Conservation (phyloP, 2,329 filamentous ascomycete species). For the Colletotrichum phormii region DNA sequence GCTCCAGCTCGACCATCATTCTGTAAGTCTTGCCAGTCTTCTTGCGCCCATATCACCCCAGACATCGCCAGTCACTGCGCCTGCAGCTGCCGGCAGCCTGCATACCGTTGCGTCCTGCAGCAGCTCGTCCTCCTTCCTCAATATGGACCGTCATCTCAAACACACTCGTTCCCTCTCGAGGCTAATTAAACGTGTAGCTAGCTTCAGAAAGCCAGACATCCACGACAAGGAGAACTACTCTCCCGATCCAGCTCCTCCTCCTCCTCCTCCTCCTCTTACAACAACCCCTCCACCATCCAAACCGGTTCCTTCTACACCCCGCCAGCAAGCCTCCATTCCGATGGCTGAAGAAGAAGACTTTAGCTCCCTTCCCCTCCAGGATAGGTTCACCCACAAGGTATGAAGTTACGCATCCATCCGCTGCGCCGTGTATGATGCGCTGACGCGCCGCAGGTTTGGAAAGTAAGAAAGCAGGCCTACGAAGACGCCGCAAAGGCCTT, state of each 20-base stretch:
- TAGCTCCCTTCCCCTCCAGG: conserved; percentile 79
- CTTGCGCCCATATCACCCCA: conserved; percentile 1
- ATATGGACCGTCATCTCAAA: conserved; percentile 26
- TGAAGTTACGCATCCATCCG: conserved; percentile 23
- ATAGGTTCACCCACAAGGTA: conserved; percentile 87
- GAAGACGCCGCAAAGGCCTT: conserved; percentile 93
- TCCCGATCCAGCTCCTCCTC: background rate
- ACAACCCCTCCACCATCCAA: background rate
- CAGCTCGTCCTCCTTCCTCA: background rate
- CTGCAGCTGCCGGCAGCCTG: conserved; percentile 13
- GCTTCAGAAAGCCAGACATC: conserved; percentile 22
- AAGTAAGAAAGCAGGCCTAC: conserved; percentile 94
- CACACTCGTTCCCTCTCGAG: conserved; percentile 32
- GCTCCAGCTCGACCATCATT: background rate
- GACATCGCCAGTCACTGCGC: conserved; percentile 2
- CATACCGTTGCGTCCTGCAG: background rate
- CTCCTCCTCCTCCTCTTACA: background rate
- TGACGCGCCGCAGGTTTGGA: conserved; percentile 77
- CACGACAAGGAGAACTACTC: conserved; percentile 21
- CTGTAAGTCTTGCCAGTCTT: conserved; percentile 22
- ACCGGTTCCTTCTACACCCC: background rate
- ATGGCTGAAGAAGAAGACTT: conserved; percentile 94
- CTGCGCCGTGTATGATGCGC: background rate
- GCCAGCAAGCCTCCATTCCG: conserved; percentile 21
- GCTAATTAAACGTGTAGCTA: conserved; percentile 32